Evolutionary conservation across 441 rosid species (phyloP), one percentile per base, ranked within the genome.

Genomic region (Euphorbia corollata): DNA sequence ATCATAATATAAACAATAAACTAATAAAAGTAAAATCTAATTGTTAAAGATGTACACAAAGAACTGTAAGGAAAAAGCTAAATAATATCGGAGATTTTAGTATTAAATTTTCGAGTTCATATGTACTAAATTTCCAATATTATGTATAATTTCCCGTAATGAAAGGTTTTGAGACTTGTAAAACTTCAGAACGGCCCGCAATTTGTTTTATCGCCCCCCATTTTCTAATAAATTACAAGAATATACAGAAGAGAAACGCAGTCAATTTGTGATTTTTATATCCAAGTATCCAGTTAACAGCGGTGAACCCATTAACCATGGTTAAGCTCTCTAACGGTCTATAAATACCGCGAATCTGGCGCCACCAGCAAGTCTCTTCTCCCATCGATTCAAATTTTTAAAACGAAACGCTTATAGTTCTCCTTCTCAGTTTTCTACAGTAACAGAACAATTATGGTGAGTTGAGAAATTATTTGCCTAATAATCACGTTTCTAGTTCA

Each of bases 381-480:
- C 47, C 22, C 13, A 68, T 15, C 57, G 19, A 73, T 79, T 80
- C 76, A 71, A 79, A 76, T 9, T 72, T 80, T 61, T 77, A 56
- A 75, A 62, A 59, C 18, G 69, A 70, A 63, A 61, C 47, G 53
- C 53, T 3, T 48, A 65, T 9, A 9, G 4, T 5, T 55, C 72
- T 69, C 30, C 50, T 60, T 59, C 53, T 54, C 39, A 63, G 43
- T 32, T 57, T 39, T 71, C 67, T 68, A 71, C 58, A 59, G 19
- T 36, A 65, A 30, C 55, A 66, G 68, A 51, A 61, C 69, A 68
- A 74, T 76, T 60, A 89, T 89, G 93, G 96, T 87, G 77, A 73
- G 83, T 27, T 22, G 32, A 59, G 53, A 71, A 64, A 32, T 57
- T 50, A 62, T 50, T 45, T 67, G 41, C 12, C 16, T 57, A 57